Conservation (phyloP, 768 basidiomycete genomes). For the Pleurotus eryngii region DNA sequence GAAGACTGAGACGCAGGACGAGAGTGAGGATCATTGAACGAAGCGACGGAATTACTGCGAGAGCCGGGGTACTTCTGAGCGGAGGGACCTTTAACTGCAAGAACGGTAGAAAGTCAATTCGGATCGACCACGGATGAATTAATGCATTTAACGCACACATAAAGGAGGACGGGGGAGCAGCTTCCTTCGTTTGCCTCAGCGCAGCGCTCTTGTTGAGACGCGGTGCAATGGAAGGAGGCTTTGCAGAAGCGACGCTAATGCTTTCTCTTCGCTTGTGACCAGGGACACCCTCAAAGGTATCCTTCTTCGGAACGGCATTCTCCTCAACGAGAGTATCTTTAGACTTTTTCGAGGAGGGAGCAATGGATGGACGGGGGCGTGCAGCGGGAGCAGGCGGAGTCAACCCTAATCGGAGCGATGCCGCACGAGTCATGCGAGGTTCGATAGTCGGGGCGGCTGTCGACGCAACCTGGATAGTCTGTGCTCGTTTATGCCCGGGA, state of each 20-base stretch:
- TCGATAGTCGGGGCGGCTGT: conserved; percentile 69
- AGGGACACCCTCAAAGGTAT: conserved; percentile 75
- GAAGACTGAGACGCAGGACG: conserved; percentile 30
- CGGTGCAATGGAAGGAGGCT: conserved; percentile 64
- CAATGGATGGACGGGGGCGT: conserved; percentile 33
- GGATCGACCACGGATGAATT: neutral
- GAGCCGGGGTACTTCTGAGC: conserved; percentile 41
- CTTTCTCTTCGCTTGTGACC: conserved; percentile 81
- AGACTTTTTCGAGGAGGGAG: conserved; percentile 33
- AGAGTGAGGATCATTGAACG: conserved; percentile 17
- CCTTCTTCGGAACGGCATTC: conserved; percentile 27
- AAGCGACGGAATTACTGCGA: conserved; percentile 39
- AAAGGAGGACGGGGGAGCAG: conserved; percentile 62
- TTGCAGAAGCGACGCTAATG: conserved; percentile 65
- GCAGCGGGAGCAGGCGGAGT: conserved; percentile 36
- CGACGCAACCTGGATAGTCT: conserved; percentile 67
- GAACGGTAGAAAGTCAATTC: neutral
- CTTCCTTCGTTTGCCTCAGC: conserved; percentile 58
- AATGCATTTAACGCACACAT: conserved; percentile 52
- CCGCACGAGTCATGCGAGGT: conserved; percentile 75
- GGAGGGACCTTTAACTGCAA: conserved; percentile 45
- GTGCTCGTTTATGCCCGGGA: conserved; percentile 76
- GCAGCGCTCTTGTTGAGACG: conserved; percentile 79
- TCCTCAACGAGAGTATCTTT: conserved; percentile 30
- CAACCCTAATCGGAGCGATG: conserved; percentile 63